A percentile compares a stretch with the other conserved stretches of the same genome.
Evolutionary conservation across 208 protist species (phyloP).

Genomic region (Trypanosoma congolense): DNA sequence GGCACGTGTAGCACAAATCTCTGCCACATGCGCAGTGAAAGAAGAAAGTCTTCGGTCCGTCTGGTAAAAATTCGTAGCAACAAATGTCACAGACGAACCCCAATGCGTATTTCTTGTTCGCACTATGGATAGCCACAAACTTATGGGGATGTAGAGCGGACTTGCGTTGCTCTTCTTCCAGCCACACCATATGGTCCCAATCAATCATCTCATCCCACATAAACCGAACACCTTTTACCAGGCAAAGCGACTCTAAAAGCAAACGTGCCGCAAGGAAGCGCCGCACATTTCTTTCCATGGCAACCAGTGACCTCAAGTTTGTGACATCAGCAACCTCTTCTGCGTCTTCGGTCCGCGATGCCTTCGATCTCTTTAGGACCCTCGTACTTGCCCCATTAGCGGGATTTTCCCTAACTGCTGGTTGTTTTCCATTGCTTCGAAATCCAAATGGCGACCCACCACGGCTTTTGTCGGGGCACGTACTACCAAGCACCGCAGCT

Average conservation of each 20-base stretch:
- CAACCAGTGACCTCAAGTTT: no score
- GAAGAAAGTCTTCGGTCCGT: constrained; percentile 47
- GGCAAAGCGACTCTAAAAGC: constrained; percentile 54
- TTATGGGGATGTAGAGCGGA: constrained; percentile 70
- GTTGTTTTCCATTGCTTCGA: no score
- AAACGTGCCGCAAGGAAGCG: constrained; percentile 24
- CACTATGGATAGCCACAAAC: constrained; percentile 50
- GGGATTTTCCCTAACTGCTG: no score
- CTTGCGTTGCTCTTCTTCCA: constrained; percentile 69
- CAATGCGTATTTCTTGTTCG: constrained; percentile 63
- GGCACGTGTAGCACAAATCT: constrained; percentile 80
- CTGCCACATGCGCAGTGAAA: constrained; percentile 85
- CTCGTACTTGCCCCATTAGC: no score
- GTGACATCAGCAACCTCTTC: no score
- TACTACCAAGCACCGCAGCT: no score
- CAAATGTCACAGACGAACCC: constrained; percentile 87
- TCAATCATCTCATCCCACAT: constrained; percentile 65
- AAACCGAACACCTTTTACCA: constrained; percentile 51
- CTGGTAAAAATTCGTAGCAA: constrained; percentile 67
- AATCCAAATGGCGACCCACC: no score
- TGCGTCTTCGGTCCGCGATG: no score
- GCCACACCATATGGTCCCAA: constrained; percentile 71
- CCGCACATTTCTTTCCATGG: constrained; percentile 36
- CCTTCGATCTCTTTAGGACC: no score
- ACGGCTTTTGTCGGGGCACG: no score